These are phyloP conservation scores for Aspergillus fijiensis DNA, from an alignment of 2,329 filamentous ascomycete genomes.

Conservation along the genomic window DNA sequence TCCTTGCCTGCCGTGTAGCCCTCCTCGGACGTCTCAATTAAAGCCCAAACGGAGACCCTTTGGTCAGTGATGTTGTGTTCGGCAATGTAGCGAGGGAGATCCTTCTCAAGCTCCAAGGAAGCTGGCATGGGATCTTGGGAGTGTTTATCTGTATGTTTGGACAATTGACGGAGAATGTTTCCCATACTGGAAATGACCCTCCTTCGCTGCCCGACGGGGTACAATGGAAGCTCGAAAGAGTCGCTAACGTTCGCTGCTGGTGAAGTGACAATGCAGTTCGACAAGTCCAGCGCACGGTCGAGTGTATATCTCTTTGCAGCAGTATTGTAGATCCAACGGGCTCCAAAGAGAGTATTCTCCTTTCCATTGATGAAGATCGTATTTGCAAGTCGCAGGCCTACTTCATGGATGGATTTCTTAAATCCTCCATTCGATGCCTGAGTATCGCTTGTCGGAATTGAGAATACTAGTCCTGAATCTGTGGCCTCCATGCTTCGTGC, in stretches of 20 bases:
- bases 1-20: slow-evolving; percentile 9
- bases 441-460: slow-evolving; percentile 17
- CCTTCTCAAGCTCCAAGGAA: slow-evolving; percentile 43
- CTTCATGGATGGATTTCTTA: slow-evolving; percentile 23
- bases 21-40: slow-evolving; percentile 34
- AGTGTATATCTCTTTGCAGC: slow-evolving; percentile 23
- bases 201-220: slow-evolving; percentile 38
- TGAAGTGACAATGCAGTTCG: slow-evolving; percentile 31
- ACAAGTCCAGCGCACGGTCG: slow-evolving; percentile 30
- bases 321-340: slow-evolving; percentile 34
- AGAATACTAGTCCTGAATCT: slow-evolving; percentile 35
- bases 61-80: slow-evolving; percentile 39
- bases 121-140: slow-evolving; percentile 38
- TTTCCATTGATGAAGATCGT: slow-evolving; percentile 45
- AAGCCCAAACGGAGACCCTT: slow-evolving; percentile 43
- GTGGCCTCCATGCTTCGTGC: slow-evolving; percentile 30
- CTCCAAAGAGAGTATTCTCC: slow-evolving; percentile 41
- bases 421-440: not conserved
- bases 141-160: slow-evolving; percentile 30
- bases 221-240: slow-evolving; percentile 33
- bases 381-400: slow-evolving; percentile 43
- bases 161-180: slow-evolving; percentile 43
- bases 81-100: slow-evolving; percentile 41
- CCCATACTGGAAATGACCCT: slow-evolving; percentile 44
- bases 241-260: slow-evolving; percentile 16